A percentile compares a stretch with the other conserved stretches of the same genome.
Conservation (phyloP, 768 basidiomycete species). For the Nidularia sp. region DNA sequence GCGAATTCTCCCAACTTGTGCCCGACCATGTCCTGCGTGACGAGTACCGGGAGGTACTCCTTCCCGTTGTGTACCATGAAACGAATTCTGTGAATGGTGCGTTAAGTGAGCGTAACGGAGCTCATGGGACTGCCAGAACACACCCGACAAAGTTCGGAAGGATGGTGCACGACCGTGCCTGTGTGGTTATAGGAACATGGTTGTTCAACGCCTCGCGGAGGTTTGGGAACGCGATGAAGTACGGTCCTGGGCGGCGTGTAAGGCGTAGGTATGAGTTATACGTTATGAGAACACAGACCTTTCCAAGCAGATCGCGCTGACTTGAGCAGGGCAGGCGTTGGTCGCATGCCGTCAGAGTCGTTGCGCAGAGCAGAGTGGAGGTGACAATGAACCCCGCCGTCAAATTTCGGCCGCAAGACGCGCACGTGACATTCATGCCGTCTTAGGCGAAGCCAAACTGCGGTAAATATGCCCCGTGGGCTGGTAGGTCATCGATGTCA, state of each 20-base stretch:
- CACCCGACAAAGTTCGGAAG: conserved; percentile 96
- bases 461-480: background rate
- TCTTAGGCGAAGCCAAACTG: background rate
- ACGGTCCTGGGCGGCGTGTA: conserved; percentile 64
- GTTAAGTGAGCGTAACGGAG: background rate
- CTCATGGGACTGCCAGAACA: conserved; percentile 15
- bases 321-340: conserved; percentile 53
- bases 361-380: background rate
- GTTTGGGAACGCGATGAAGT: conserved; percentile 90
- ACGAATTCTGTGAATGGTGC: conserved; percentile 47
- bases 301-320: conserved; percentile 84
- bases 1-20: conserved; percentile 97
- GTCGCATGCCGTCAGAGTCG: conserved; percentile 42
- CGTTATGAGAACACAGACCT: conserved; percentile 33
- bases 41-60: conserved; percentile 77
- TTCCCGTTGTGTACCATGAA: conserved; percentile 96
- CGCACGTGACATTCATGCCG: background rate
- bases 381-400: background rate
- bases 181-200: conserved; percentile 84
- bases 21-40: conserved; percentile 98
- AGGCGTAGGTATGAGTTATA: background rate
- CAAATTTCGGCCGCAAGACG: background rate
- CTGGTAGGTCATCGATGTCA: background rate
- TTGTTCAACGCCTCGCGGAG: conserved; percentile 75
- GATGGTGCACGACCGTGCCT: conserved; percentile 87